These are phyloP conservation scores for Leishmania arabica DNA, from an alignment of 208 protist genomes.

Conservation along the genomic window DNA sequence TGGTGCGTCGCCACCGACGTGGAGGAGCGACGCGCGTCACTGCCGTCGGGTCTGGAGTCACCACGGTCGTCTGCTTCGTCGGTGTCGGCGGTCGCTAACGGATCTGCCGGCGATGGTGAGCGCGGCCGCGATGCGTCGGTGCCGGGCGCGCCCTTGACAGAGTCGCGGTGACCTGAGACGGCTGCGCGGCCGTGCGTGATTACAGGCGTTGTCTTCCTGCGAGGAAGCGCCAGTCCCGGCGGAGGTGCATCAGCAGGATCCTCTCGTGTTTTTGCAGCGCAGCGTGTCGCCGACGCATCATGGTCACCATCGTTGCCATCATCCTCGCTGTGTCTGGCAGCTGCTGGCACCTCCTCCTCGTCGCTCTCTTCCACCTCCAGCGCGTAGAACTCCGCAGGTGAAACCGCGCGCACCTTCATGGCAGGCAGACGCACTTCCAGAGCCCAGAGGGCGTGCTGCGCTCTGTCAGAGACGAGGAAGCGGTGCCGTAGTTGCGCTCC, in stretches of 20 bases:
- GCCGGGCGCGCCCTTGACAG: neutral
- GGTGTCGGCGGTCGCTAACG: neutral
- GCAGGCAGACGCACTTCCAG: conserved; percentile 38
- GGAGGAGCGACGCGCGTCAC: neutral
- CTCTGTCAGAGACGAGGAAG: conserved; percentile 55
- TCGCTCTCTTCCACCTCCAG: neutral
- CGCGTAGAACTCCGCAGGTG: conserved; percentile 29
- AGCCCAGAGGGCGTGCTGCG: conserved; percentile 66
- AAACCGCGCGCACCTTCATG: conserved; percentile 27
- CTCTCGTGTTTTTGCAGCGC: neutral
- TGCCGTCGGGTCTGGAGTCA: neutral
- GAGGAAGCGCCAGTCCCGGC: conserved; percentile 3
- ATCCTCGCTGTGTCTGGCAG: neutral
- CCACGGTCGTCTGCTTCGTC: neutral
- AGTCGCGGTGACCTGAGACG: conserved; percentile 1
- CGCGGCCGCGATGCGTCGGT: neutral
- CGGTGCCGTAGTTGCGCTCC: conserved; percentile 34
- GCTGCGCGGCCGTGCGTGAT: neutral
- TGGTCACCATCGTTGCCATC: neutral
- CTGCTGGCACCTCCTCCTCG: neutral
- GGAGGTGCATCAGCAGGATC: neutral
- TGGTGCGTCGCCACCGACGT: conserved; percentile 8
- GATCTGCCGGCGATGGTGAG: conserved; percentile 10
- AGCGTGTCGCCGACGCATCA: neutral
- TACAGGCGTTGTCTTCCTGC: conserved; percentile 8